A percentile compares a stretch with the other conserved stretches of the same genome.
Conservation (phyloP, 371 early-diverging fungal species). For the Rhizomucor miehei region DNA sequence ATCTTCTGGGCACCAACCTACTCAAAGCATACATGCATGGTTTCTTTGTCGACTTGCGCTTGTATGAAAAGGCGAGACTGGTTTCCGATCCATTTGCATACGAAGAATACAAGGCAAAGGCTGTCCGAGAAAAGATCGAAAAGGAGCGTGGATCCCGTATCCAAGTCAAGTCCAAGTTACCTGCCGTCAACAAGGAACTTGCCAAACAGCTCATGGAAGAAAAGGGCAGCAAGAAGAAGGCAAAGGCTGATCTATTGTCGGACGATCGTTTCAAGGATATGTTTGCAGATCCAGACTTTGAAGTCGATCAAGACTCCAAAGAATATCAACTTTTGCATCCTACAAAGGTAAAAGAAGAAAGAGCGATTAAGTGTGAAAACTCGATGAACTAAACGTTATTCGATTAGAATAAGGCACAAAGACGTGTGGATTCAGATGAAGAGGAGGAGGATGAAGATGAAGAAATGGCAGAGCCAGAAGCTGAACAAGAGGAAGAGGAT, state of each 20-base stretch:
- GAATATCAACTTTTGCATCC: conserved; percentile 91
- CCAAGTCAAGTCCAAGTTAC: conserved; percentile 80
- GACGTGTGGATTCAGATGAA: conserved; percentile 39
- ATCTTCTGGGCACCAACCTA: conserved; percentile 90
- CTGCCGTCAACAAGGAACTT: conserved; percentile 85
- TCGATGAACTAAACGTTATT: not conserved
- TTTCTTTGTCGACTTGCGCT: conserved; percentile 92
- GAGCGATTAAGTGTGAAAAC: no score
- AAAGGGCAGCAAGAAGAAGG: conserved; percentile 48
- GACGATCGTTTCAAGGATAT: conserved; percentile 87
- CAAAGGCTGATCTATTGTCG: conserved; percentile 50
- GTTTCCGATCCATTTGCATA: conserved; percentile 98
- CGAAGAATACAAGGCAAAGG: conserved; percentile 80
- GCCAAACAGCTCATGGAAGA: conserved; percentile 73
- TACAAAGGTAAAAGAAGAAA: conserved; percentile 4
- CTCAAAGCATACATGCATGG: conserved; percentile 99
- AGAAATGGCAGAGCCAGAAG: conserved; percentile 39
- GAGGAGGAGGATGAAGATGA: conserved; percentile 15
- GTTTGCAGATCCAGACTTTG: conserved; percentile 92
- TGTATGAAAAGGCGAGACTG: conserved; percentile 94
- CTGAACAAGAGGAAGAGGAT: conserved; percentile 39
- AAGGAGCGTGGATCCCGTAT: conserved; percentile 90
- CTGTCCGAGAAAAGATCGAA: conserved; percentile 80
- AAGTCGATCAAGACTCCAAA: conserved; percentile 83
- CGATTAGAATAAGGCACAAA: conserved; percentile 25